Evolutionary conservation across 345 rosid species (phyloP).

Genomic region (Boechera retrofracta): DNA sequence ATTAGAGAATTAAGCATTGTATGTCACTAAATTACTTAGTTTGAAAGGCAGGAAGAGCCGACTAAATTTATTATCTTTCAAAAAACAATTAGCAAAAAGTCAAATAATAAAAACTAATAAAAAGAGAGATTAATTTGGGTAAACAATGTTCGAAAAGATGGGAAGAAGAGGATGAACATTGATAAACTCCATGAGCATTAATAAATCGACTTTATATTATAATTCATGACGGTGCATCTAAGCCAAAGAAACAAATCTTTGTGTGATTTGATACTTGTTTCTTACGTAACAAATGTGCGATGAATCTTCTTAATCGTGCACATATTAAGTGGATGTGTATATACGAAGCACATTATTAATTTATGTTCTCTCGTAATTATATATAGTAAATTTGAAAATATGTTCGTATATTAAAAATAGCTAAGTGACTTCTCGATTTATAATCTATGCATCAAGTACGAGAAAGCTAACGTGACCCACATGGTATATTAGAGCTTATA

Average conservation of each 20-base stretch:
- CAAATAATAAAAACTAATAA: constrained; percentile 15
- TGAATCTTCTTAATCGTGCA: constrained; percentile 40
- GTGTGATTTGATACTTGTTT: constrained; percentile 42
- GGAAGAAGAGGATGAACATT: constrained; percentile 50
- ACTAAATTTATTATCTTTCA: constrained; percentile 21
- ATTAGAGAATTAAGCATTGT: constrained; percentile 1
- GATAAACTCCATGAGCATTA: constrained; percentile 34
- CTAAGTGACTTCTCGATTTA: constrained; percentile 24
- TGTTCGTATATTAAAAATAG: neutral
- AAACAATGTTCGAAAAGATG: constrained; percentile 40
- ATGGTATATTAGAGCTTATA: constrained; percentile 26
- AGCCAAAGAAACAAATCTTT: constrained; percentile 39
- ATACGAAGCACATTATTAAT: constrained; percentile 11
- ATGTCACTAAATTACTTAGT: constrained; percentile 24
- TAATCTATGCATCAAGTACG: constrained; percentile 40
- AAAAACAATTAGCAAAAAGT: constrained; percentile 9
- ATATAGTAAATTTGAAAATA: neutral
- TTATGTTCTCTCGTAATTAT: neutral
- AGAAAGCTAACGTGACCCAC: constrained; percentile 42
- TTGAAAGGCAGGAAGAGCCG: constrained; percentile 32
- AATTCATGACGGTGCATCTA: constrained; percentile 45
- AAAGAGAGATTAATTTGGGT: constrained; percentile 34
- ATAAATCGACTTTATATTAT: constrained; percentile 30
- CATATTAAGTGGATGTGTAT: constrained; percentile 35
- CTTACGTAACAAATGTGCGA: constrained; percentile 38